Evolutionary conservation across 2,329 filamentous ascomycete species (phyloP), one percentile per base, ranked within the genome.

Genomic region (Exophiala xenobiotica): DNA sequence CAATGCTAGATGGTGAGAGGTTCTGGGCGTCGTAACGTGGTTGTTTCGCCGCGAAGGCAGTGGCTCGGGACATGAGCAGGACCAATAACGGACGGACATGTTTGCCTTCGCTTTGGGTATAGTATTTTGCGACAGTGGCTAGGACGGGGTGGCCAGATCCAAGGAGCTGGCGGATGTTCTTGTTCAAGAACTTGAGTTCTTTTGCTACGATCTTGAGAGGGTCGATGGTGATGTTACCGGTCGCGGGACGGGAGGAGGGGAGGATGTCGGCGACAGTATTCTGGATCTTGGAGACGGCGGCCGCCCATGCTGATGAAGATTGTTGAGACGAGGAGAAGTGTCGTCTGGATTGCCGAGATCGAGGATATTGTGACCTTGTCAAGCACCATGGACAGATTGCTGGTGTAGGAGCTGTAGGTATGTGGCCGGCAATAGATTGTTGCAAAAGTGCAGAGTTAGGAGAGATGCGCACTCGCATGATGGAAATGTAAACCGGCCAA

Each of bases 121-220:
- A 99, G 77, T 99, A 99, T 73, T 99, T 99, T 46, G 93, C 90
- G 22, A 91, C 92, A 35, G 89, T 91, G 67, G 97, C 93, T 54
- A 99, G 80, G 39, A 91, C 90, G 0, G 93, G 93, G 67, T 99
- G 92, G 4, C 92, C 92, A 0, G 91, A 96, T 4, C 92, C 92
- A 12, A 97, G 76, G n/a, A 97, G 78, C 67, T 95, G 88, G 55
- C 89, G 81, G 70, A 97, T 95, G 64, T 97, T 96, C 48, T 90
- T 90, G 8, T 88, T 96, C 65, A 97, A 74, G 64, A 91, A 95
- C 72, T 95, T 93, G 85, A 99, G 89, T 77, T 97, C 92, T 73
- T 96, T 95, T 57, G 89, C 92, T 26, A 97, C 91, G 26, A 89
- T 87, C 56, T 88, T 83, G 65, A 97, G 79, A 26, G 92, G 92